Evolutionary conservation across 331 rosid genomes (phyloP).

Genomic region (Ulmus americana): DNA sequence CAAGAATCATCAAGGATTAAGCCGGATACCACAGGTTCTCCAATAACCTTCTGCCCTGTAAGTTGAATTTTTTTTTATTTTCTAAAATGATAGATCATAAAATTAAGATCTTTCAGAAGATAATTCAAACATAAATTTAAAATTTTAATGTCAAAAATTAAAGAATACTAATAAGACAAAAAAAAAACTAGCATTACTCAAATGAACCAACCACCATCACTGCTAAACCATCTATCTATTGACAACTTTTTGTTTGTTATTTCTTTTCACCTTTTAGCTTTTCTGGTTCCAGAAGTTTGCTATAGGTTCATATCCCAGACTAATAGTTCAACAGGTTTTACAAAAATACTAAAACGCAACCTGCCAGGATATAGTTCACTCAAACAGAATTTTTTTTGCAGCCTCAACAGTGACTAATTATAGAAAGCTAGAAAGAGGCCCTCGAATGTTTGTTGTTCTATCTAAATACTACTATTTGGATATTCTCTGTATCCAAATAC

Average conservation of each 20-base stretch:
- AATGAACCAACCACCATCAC: not conserved
- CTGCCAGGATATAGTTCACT: too few relatives aligned
- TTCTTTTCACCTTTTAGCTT: not conserved
- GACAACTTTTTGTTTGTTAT: too few relatives aligned
- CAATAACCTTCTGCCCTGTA: constrained; percentile 78
- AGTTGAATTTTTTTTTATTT: constrained; percentile 18
- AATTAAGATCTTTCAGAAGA: not conserved
- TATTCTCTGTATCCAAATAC: too few relatives aligned
- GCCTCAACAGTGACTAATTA: too few relatives aligned
- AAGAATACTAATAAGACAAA: too few relatives aligned
- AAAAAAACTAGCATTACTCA: not conserved
- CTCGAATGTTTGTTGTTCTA: too few relatives aligned
- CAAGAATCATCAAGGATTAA: constrained; percentile 77
- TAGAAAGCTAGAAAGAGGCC: too few relatives aligned
- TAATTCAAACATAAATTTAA: not conserved
- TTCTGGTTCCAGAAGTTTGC: not conserved
- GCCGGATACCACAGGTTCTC: constrained; percentile 86
- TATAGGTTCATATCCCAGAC: not conserved
- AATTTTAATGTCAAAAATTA: too few relatives aligned
- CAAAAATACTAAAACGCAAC: too few relatives aligned
- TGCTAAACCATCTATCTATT: not conserved
- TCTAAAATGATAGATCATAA: constrained; percentile 1
- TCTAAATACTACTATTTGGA: too few relatives aligned
- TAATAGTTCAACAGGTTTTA: too few relatives aligned
- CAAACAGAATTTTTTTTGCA: too few relatives aligned